Percentiles rank a stretch among this genome's conserved stretches.
phyloP scores from a whole-genome alignment of 768 basidiomycete genomes.

The Cystobasidium tubakii region DNA sequence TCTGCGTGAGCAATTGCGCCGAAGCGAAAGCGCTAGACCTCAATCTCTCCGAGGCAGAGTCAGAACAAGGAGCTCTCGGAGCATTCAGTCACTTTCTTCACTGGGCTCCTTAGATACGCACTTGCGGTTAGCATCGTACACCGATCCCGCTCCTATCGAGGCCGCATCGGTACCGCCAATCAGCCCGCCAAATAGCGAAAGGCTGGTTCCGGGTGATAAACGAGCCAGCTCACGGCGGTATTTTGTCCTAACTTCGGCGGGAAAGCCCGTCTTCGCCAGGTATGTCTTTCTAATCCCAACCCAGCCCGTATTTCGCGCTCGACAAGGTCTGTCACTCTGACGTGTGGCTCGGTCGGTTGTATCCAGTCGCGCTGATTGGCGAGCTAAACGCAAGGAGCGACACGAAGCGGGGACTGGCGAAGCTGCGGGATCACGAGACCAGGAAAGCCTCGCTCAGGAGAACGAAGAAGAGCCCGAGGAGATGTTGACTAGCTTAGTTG shows the following conservation, averaged over 20 bases:
- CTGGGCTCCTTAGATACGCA: not conserved
- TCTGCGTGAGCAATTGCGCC: slow-evolving; percentile 29
- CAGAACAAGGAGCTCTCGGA: not conserved
- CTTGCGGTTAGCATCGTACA: not conserved
- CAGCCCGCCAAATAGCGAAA: not conserved
- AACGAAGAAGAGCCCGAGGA: slow-evolving; percentile 51
- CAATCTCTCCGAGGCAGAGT: not conserved
- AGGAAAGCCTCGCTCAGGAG: slow-evolving; percentile 51
- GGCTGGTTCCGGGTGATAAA: not conserved
- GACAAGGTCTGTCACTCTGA: too few species aligned
- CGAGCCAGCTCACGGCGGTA: slow-evolving; percentile 52
- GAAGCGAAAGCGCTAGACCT: slow-evolving; percentile 11
- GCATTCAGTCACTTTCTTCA: not conserved
- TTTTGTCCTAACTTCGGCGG: slow-evolving; percentile 87
- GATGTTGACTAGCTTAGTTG: slow-evolving; percentile 70
- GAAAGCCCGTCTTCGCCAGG: slow-evolving; percentile 95
- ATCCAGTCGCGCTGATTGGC: not conserved
- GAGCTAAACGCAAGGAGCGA: not conserved
- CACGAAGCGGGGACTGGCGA: not conserved
- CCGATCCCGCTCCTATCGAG: too few species aligned
- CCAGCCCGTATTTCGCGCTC: too few species aligned
- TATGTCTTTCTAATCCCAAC: slow-evolving; percentile 51
- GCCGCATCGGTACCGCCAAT: too few species aligned
- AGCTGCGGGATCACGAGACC: slow-evolving; percentile 56
- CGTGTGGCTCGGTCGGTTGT: too few species aligned